Conservation (phyloP, 371 early-diverging fungal species). For the Smittium culicis region DNA sequence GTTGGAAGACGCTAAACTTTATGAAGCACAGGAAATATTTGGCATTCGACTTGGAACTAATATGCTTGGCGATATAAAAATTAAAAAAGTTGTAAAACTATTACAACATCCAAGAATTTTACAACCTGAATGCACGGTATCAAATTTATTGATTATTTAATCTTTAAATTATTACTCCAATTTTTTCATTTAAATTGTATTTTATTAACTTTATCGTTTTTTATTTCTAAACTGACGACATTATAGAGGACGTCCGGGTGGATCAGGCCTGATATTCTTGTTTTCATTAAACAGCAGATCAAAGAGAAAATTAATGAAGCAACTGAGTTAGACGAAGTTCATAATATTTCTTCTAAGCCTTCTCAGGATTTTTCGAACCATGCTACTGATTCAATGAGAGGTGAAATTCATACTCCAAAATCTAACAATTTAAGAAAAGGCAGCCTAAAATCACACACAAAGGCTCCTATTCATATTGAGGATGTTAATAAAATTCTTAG, state of each 20-base stretch:
- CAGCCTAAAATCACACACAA: background rate
- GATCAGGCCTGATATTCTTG: background rate
- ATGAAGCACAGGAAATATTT: too few relatives aligned
- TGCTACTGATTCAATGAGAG: too few relatives aligned
- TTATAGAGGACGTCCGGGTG: background rate
- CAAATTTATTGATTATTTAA: background rate
- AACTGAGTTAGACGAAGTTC: background rate
- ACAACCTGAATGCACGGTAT: background rate
- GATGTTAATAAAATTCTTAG: background rate
- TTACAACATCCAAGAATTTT: background rate
- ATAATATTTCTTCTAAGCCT: too few relatives aligned
- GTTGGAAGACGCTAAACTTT: too few relatives aligned
- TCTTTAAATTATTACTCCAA: background rate
- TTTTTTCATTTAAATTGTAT: too few relatives aligned
- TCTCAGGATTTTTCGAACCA: too few relatives aligned
- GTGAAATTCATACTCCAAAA: too few relatives aligned
- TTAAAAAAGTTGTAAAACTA: background rate
- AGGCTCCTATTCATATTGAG: background rate
- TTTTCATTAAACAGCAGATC: background rate
- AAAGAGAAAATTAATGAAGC: background rate
- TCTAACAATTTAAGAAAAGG: too few relatives aligned
- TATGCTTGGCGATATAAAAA: background rate
- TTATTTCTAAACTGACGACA: too few relatives aligned
- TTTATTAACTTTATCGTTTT: too few relatives aligned
- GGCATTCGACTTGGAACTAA: background rate